Percentiles rank a stretch among this genome's conserved stretches.
Evolutionary conservation across 164 flowering plant species (phyloP).

Genomic region (Piper betle): DNA sequence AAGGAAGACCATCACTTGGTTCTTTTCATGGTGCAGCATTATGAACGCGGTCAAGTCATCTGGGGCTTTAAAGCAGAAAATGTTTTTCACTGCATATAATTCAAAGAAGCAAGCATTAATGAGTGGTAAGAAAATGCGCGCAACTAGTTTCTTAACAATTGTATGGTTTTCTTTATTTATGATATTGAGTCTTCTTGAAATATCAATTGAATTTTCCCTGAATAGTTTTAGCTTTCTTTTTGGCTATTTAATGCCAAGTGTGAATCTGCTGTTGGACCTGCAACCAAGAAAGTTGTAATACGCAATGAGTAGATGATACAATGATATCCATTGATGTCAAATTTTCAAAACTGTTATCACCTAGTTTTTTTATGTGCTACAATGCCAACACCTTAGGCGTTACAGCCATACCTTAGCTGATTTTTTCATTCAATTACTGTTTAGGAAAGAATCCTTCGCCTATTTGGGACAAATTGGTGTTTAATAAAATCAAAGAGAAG

Average conservation of each 20-base stretch:
- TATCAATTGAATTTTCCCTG: too few relatives aligned
- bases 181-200: neutral
- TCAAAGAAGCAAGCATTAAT: conserved; percentile 84
- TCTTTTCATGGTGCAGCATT: conserved; percentile 32
- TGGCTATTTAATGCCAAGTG: too few relatives aligned
- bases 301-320: too few relatives aligned
- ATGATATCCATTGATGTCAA: neutral
- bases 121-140: conserved; percentile 37
- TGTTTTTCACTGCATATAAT: conserved; percentile 83
- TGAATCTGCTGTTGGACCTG: too few relatives aligned
- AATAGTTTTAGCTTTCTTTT: too few relatives aligned
- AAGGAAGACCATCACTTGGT: neutral
- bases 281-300: too few relatives aligned
- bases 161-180: neutral
- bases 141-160: neutral
- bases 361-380: neutral
- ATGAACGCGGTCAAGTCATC: conserved; percentile 80
- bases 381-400: too few relatives aligned
- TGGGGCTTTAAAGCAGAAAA: conserved; percentile 64
- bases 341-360: neutral
- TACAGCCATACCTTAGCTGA: neutral
- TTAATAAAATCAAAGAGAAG: conserved; percentile 80
- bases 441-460: conserved; percentile 83
- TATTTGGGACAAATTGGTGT: conserved; percentile 91
- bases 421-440: conserved; percentile 2